Percentiles rank a stretch among this genome's conserved stretches.
Evolutionary conservation across 2,329 filamentous ascomycete genomes (phyloP).

Genomic region (Sphaceloma murrayae): DNA sequence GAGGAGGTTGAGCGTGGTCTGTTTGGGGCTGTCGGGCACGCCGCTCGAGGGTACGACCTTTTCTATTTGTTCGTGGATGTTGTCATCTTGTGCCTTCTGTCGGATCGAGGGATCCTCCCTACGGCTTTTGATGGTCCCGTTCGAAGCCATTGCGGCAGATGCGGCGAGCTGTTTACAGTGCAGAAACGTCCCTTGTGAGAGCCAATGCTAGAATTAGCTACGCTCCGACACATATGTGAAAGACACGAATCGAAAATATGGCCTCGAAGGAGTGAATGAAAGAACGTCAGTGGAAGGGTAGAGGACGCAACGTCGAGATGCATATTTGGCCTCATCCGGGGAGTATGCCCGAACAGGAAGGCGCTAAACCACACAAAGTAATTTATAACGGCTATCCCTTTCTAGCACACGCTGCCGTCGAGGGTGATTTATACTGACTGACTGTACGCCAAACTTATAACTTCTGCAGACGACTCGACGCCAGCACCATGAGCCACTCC

Average conservation of each 20-base stretch:
- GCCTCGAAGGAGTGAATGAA: too few species aligned
- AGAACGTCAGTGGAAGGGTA: neutral
- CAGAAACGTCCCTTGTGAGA: too few species aligned
- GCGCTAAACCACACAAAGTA: neutral
- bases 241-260: too few species aligned
- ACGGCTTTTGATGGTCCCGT: constrained; percentile 11
- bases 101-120: constrained; percentile 1
- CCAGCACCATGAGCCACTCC: too few species aligned
- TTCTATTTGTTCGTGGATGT: constrained; percentile 19
- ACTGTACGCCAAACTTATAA: too few species aligned
- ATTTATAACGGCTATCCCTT: neutral
- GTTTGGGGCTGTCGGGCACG: constrained; percentile 16
- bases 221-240: too few species aligned
- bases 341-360: neutral
- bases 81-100: constrained; percentile 2
- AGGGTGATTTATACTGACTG: too few species aligned
- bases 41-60: constrained; percentile 13
- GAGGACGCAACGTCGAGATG: constrained; percentile 1
- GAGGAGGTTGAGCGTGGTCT: constrained; percentile 53
- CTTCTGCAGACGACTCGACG: too few species aligned
- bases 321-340: constrained; percentile 12
- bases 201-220: too few species aligned
- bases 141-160: constrained; percentile 7
- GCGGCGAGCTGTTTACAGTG: too few species aligned
- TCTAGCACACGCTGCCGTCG: neutral